A percentile compares a stretch with the other conserved stretches of the same genome.
phyloP scores from a whole-genome alignment of 2,329 filamentous ascomycete genomes.

The Rutstroemia sp. region DNA sequence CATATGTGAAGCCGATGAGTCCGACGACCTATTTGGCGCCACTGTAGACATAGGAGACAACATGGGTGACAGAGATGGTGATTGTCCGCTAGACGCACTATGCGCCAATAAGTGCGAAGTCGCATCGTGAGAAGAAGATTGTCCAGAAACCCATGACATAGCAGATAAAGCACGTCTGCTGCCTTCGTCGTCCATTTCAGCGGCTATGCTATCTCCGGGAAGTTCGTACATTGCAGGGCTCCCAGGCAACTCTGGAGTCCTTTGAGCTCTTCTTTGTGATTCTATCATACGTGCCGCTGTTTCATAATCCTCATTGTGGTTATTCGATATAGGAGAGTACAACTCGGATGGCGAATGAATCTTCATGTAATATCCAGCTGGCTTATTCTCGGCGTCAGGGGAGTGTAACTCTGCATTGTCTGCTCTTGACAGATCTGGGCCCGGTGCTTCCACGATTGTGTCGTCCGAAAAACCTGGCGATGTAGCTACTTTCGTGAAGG shows the following conservation, averaged over 20 bases:
- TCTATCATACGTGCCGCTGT: not conserved
- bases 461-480: not conserved
- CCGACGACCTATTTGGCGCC: not conserved
- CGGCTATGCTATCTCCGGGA: not conserved
- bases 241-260: not conserved
- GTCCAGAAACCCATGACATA: not conserved
- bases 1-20: not conserved
- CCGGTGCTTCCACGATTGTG: not conserved
- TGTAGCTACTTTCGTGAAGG: not conserved
- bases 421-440: not conserved
- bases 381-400: not conserved
- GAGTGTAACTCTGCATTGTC: not conserved
- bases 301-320: not conserved
- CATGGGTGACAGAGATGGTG: not conserved
- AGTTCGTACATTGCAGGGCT: not conserved
- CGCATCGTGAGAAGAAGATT: not conserved
- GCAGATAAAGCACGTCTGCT: not conserved
- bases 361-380: not conserved
- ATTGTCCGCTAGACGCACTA: not conserved
- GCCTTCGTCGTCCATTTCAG: not conserved
- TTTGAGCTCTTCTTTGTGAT: not conserved
- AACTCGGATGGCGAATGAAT: not conserved
- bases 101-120: not conserved
- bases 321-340: not conserved
- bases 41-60: not conserved